phyloP scores from a whole-genome alignment of 2,329 filamentous ascomycete species.

The Incumbomyces delicatus region DNA sequence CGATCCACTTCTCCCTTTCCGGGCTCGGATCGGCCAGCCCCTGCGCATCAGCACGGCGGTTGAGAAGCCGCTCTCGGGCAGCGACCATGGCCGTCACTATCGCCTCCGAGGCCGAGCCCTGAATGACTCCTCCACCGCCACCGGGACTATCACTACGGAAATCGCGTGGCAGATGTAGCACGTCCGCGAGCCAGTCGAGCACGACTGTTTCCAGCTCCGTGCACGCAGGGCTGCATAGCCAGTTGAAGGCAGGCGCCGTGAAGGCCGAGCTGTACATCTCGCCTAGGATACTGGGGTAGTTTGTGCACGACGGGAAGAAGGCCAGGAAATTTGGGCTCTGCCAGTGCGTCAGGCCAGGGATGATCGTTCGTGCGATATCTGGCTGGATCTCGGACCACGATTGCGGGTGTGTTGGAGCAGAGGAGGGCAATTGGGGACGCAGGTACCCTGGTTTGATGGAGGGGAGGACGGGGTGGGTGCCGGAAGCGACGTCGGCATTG shows the following conservation, averaged over 20 bases:
- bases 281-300: slow-evolving; percentile 75
- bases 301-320: slow-evolving; percentile 77
- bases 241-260: slow-evolving; percentile 89
- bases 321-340: slow-evolving; percentile 91
- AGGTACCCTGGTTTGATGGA: slow-evolving; percentile 79
- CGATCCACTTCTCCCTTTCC: slow-evolving; percentile 61
- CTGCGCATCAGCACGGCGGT: slow-evolving; percentile 46
- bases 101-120: slow-evolving; percentile 81
- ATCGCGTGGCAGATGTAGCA: slow-evolving; percentile 61
- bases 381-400: slow-evolving; percentile 67
- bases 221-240: slow-evolving; percentile 85
- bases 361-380: slow-evolving; percentile 76
- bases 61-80: slow-evolving; percentile 69
- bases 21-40: slow-evolving; percentile 36
- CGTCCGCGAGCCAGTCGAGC: slow-evolving; percentile 78
- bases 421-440: slow-evolving; percentile 62
- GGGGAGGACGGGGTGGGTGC: slow-evolving; percentile 60
- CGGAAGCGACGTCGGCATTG: slow-evolving; percentile 58
- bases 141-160: slow-evolving; percentile 61
- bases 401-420: slow-evolving; percentile 58
- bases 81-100: slow-evolving; percentile 80
- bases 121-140: slow-evolving; percentile 79
- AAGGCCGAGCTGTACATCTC: slow-evolving; percentile 88
- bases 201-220: slow-evolving; percentile 91
- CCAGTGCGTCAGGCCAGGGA: slow-evolving; percentile 92